phyloP scores from a whole-genome alignment of 2,329 filamentous ascomycete genomes.

The Paraconiothyrium brasiliense region DNA sequence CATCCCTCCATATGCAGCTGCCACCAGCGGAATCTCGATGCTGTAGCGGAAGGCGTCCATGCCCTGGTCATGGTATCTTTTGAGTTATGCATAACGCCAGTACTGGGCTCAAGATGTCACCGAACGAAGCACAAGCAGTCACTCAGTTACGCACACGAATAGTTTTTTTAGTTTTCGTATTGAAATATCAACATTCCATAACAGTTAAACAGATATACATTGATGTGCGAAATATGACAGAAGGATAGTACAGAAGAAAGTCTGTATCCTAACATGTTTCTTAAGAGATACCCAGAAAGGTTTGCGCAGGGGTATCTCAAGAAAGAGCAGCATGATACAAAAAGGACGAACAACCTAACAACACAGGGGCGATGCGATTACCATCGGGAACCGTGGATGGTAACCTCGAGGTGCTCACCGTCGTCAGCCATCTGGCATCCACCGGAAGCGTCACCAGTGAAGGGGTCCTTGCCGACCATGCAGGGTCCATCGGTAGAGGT shows the following conservation, averaged over 20 bases:
- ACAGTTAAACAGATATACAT: conserved; percentile 42
- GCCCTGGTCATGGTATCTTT: too few relatives aligned
- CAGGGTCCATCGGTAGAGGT: conserved; percentile 30
- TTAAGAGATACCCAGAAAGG: conserved; percentile 29
- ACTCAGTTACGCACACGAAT: conserved; percentile 7
- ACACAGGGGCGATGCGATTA: conserved; percentile 22
- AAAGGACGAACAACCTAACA: conserved; percentile 25
- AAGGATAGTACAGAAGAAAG: conserved; percentile 19
- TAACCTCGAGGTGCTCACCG: conserved; percentile 41
- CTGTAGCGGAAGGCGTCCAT: too few relatives aligned
- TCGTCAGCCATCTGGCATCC: conserved; percentile 42
- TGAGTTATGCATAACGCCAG: too few relatives aligned
- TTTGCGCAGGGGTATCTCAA: conserved; percentile 30
- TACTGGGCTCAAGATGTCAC: not conserved
- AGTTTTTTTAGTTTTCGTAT: conserved; percentile 27
- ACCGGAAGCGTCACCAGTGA: conserved; percentile 39
- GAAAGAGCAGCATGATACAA: conserved; percentile 32
- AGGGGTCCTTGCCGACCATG: conserved; percentile 40
- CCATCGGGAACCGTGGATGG: conserved; percentile 20
- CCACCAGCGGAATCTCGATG: too few relatives aligned
- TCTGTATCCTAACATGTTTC: conserved; percentile 26
- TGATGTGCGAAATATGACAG: conserved; percentile 23
- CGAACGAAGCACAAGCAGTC: not conserved
- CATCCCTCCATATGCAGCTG: too few relatives aligned
- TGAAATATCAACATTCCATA: conserved; percentile 22